Percentiles rank a stretch among this genome's conserved stretches.
Evolutionary conservation across 768 basidiomycete genomes (phyloP).

Genomic region (Tephrocybe sp.): DNA sequence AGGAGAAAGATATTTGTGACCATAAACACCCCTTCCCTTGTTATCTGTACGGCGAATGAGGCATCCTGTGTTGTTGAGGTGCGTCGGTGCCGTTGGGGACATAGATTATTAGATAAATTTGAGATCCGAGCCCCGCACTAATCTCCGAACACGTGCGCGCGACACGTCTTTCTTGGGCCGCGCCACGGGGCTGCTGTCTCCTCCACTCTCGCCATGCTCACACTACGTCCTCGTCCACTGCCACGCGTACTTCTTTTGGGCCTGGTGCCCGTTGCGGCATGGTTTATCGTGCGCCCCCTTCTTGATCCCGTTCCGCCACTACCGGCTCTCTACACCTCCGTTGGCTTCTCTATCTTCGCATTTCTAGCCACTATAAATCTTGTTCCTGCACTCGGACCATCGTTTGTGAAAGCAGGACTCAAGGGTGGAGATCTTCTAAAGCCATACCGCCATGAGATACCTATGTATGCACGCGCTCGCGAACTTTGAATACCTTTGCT

Average conservation of each 20-base stretch:
- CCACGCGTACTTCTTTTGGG: constrained; percentile 52
- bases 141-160: constrained; percentile 19
- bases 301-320: constrained; percentile 68
- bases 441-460: constrained; percentile 53
- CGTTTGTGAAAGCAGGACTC: constrained; percentile 79
- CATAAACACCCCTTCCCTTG: constrained; percentile 68
- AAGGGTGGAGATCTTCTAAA: constrained; percentile 90
- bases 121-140: constrained; percentile 10
- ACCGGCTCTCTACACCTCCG: constrained; percentile 72
- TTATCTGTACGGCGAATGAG: constrained; percentile 40
- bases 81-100: constrained; percentile 20
- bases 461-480: constrained; percentile 50
- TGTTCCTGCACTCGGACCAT: constrained; percentile 80
- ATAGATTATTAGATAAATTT: background rate
- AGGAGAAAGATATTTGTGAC: constrained; percentile 27
- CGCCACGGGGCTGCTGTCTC: background rate
- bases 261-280: constrained; percentile 65
- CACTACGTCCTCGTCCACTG: constrained; percentile 47
- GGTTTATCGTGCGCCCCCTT: constrained; percentile 74
- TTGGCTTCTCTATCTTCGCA: constrained; percentile 85
- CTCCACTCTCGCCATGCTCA: constrained; percentile 16
- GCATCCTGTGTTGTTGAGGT: constrained; percentile 51
- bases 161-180: constrained; percentile 8
- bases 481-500: background rate
- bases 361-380: constrained; percentile 75